Evolutionary conservation across 768 basidiomycete genomes (phyloP), one percentile per base, ranked within the genome.

Genomic region (Butyriboletus loyo): DNA sequence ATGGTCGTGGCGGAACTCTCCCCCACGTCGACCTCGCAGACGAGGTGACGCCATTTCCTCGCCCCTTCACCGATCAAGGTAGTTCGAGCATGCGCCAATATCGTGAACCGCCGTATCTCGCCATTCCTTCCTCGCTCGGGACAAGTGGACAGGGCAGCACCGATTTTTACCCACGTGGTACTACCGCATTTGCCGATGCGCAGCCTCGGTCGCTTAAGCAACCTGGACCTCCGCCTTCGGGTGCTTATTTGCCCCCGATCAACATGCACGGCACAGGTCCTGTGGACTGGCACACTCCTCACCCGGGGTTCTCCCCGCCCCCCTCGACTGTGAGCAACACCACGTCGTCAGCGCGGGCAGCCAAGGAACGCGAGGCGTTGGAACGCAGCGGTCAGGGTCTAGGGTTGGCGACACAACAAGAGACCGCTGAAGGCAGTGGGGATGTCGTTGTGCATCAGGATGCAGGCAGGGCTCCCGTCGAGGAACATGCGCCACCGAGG

Each of bases 1-100:
- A 66, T 44, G 30, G 8, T 3, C 60, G 61, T 5, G 66, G 63
- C 17, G 61, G 58, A 37, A 70, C 63, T 0, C 61, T 69, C 17
- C 69, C 70, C 3, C 35, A 42, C 1, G 47, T 69, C 47, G 65
- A 68, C 46, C 62, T 66, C 13, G 56, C 60, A 41, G 45, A 65
- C n/a, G 61, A 77, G 59, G 60, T 66, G 3, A 58, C 59, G 1
- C 67, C 68, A 0, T 70, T 58, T 49, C 55, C 58, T 6, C 57
- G 39, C 1, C 2, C 50, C 0, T 56, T 50, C 24, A 7, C 47
- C 22, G 49, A 55, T 19, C 53, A 52, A n/a, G 51, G 37, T 1
- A 54, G 14, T 14, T 10, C 44, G 3, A 56, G 58, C 44, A 68
- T 68, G 67, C 66, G 58, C 1, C 66, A 68, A 35, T 57, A 57